Evolutionary conservation across 768 basidiomycete genomes (phyloP).

Genomic region (Phanerochaete carnosa): DNA sequence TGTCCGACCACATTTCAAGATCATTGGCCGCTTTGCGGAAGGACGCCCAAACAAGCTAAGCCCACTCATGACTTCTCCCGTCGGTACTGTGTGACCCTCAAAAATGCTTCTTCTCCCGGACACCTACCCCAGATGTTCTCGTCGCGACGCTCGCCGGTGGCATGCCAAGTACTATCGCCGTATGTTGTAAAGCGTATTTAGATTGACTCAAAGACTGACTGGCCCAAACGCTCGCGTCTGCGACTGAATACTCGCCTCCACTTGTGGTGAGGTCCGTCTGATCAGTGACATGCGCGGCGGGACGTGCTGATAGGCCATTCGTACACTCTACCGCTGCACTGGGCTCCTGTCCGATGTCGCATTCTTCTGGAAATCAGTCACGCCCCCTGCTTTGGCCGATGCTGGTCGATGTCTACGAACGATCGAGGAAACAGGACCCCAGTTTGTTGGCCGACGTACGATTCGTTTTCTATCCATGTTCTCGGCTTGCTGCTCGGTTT

Average conservation of each 20-base stretch:
- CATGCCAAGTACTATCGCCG: background rate
- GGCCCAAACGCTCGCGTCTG: background rate
- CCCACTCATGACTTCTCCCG: constrained; percentile 1
- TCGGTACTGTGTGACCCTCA: constrained; percentile 3
- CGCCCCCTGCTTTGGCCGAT: too few relatives aligned
- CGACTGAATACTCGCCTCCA: background rate
- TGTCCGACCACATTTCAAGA: background rate
- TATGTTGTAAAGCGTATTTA: constrained; percentile 1
- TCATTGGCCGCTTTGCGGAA: background rate
- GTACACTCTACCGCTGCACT: too few relatives aligned
- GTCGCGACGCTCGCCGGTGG: background rate
- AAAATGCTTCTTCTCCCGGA: background rate
- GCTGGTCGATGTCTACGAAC: background rate
- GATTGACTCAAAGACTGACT: background rate
- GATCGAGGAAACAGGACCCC: background rate
- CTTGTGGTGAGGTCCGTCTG: background rate
- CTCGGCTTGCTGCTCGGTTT: too few relatives aligned
- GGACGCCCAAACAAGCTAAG: constrained; percentile 11
- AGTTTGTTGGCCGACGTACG: too few relatives aligned
- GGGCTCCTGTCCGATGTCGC: too few relatives aligned
- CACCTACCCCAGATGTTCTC: background rate
- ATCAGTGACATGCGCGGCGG: background rate
- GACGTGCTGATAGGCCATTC: background rate
- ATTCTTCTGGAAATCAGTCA: too few relatives aligned
- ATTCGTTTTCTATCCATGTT: too few relatives aligned